Percentiles rank a stretch among this genome's conserved stretches.
Conservation (phyloP, 2,329 filamentous ascomycete species). For the Colletotrichum theobromicola region DNA sequence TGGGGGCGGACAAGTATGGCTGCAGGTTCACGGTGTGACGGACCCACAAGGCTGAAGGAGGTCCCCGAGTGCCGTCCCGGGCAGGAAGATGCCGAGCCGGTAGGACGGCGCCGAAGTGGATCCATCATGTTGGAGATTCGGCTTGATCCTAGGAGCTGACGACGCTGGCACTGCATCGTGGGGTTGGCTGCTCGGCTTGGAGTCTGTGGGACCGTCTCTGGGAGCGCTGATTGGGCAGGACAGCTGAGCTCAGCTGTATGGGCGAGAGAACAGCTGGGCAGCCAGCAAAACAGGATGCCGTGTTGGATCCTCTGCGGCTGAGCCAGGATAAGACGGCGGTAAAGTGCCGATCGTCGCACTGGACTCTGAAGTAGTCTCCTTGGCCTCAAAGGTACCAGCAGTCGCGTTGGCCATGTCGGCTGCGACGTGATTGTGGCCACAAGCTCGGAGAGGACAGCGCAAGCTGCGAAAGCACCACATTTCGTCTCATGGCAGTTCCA, state of each 20-base stretch:
- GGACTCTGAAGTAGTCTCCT: background rate
- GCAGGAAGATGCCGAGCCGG: constrained; percentile 11
- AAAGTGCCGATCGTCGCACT: background rate
- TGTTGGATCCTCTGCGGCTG: background rate
- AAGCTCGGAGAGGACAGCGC: background rate
- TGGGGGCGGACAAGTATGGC: background rate
- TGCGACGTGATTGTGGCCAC: background rate
- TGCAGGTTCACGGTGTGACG: background rate
- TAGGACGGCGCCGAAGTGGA: constrained; percentile 9
- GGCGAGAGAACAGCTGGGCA: background rate
- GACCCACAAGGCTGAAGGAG: constrained; percentile 19
- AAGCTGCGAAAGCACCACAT: background rate
- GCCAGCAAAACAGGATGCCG: background rate
- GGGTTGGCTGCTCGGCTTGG: background rate
- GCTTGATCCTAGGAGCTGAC: background rate
- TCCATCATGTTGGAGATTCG: background rate
- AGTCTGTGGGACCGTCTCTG: background rate
- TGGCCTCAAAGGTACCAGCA: background rate
- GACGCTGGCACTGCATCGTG: background rate
- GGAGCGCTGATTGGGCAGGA: background rate
- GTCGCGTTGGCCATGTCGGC: background rate
- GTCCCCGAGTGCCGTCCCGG: background rate
- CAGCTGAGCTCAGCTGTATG: background rate
- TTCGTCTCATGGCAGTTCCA: too few species aligned
- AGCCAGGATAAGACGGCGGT: background rate